Evolutionary conservation across 768 basidiomycete species (phyloP), one percentile per base, ranked within the genome.

Genomic region (Russula emetica): DNA sequence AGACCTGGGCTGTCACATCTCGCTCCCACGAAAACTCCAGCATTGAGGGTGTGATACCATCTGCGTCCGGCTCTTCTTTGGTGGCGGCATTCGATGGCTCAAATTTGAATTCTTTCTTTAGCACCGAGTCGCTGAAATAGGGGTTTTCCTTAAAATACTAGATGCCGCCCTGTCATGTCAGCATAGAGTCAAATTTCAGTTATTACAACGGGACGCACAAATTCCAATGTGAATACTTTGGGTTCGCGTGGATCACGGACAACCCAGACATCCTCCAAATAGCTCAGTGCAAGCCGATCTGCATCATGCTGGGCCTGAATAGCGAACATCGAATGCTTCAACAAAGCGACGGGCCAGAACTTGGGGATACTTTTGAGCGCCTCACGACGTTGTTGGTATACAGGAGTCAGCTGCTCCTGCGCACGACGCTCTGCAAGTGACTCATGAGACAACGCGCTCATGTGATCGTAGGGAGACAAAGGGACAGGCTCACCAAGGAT

Each of bases 81-180:
- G 79, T 77, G 58, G 82, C 79, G 26, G 77, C 77, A 45, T 83
- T 77, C 3, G 84, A 80, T 24, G 85, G 79, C 14, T 81, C 74
- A 72, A 83, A 88, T 73, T 86, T 89, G 80, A 83, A 94, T 73
- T 88, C 88, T 76, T 94, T 94, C 75, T 84, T 90, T 72, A 94
- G 74, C 44, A 92, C 82, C 52, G 77, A 77, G 74, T 93, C 85
- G 24, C 78, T 77, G 78, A 94, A 94, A 77, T 84, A 90, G 24
- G 89, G 89, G 76, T 94, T 94, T 71, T 91, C 82, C 74, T 88
- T 90, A 80, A 93, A 94, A 71, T 88, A 72, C 92, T 94, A 70
- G 36, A 16, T 34, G 34, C 11, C 16, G 8, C 14, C 34, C 5
- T 36, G 34, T 28, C 28, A 51, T 22, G 56, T 67, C 42, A 55